phyloP scores from a whole-genome alignment of 2,329 filamentous ascomycete genomes.

The Chalara sp. region DNA sequence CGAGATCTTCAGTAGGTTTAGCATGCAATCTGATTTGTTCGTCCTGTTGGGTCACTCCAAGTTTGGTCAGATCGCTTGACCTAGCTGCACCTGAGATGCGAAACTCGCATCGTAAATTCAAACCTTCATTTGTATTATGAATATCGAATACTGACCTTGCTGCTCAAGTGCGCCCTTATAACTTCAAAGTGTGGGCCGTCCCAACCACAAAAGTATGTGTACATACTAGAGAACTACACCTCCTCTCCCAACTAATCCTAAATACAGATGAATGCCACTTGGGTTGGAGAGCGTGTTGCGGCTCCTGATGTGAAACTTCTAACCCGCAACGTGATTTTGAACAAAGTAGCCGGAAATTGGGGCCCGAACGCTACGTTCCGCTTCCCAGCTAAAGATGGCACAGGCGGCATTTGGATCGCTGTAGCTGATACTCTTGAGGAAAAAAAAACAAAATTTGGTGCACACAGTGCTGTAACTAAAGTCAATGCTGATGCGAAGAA shows the following conservation, averaged over 20 bases:
- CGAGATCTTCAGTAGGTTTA: not conserved
- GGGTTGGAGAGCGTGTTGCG: constrained; percentile 97
- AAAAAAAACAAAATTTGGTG: constrained; percentile 86
- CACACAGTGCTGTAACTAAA: constrained; percentile 75
- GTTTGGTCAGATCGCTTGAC: not conserved
- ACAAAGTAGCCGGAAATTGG: constrained; percentile 96
- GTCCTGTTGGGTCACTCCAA: not conserved
- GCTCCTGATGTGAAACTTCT: constrained; percentile 92
- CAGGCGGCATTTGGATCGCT: constrained; percentile 97
- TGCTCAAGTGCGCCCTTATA: constrained; percentile 96
- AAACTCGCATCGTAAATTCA: not conserved
- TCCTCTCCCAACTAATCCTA: not conserved
- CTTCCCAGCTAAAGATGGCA: constrained; percentile 92
- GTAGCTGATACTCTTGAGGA: constrained; percentile 88
- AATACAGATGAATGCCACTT: constrained; percentile 89
- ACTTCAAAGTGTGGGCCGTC: constrained; percentile 99
- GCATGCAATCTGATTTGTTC: not conserved
- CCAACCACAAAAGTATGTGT: constrained; percentile 79
- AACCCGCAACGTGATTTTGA: constrained; percentile 88
- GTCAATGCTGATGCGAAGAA: constrained; percentile 81
- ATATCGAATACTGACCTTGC: constrained; percentile 60
- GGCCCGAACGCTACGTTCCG: constrained; percentile 97
- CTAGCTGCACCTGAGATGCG: not conserved
- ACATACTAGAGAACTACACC: not conserved
- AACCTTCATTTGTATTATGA: not conserved